Evolutionary conservation across 1,284 basidiomycete genomes (phyloP).

Genomic region (Sporisorium exsertum): DNA sequence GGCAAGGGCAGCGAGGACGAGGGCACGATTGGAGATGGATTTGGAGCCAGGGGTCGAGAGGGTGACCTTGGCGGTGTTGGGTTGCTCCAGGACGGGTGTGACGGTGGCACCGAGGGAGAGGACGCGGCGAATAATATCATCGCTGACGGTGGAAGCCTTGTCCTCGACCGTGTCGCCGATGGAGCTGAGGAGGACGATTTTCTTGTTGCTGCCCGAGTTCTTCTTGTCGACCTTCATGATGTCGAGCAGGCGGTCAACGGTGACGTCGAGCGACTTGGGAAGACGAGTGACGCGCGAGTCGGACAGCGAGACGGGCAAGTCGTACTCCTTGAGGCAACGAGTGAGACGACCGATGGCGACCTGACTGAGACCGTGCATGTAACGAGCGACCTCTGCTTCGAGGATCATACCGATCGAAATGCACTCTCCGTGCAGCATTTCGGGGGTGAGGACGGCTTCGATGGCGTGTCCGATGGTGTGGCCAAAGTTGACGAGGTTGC

Average conservation of each 20-base stretch:
- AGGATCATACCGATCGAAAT: constrained; percentile 68
- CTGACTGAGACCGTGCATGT: constrained; percentile 64
- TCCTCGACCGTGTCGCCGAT: constrained; percentile 94
- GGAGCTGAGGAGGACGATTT: constrained; percentile 88
- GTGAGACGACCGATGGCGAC: constrained; percentile 65
- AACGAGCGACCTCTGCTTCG: constrained; percentile 66
- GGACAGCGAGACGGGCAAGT: constrained; percentile 61
- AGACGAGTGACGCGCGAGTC: constrained; percentile 71
- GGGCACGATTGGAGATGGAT: constrained; percentile 93
- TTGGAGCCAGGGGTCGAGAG: constrained; percentile 96
- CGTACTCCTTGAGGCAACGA: constrained; percentile 65
- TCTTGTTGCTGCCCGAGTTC: constrained; percentile 88
- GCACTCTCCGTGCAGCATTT: constrained; percentile 68
- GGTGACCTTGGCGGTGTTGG: constrained; percentile 72
- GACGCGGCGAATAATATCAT: constrained; percentile 60
- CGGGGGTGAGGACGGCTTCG: constrained; percentile 67
- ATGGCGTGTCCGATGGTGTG: constrained; percentile 69
- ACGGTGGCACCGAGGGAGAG: constrained; percentile 76
- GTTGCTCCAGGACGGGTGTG: constrained; percentile 39
- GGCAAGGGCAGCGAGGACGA: constrained; percentile 91
- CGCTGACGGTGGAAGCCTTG: constrained; percentile 84
- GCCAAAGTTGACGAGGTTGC: constrained; percentile 69
- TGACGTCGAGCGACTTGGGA: constrained; percentile 79
- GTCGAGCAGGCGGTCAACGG: constrained; percentile 86
- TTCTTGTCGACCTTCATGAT: constrained; percentile 97